A percentile compares a stretch with the other conserved stretches of the same genome.
phyloP scores from a whole-genome alignment of 2,329 filamentous ascomycete genomes.

The Stachybotrys echinatus region DNA sequence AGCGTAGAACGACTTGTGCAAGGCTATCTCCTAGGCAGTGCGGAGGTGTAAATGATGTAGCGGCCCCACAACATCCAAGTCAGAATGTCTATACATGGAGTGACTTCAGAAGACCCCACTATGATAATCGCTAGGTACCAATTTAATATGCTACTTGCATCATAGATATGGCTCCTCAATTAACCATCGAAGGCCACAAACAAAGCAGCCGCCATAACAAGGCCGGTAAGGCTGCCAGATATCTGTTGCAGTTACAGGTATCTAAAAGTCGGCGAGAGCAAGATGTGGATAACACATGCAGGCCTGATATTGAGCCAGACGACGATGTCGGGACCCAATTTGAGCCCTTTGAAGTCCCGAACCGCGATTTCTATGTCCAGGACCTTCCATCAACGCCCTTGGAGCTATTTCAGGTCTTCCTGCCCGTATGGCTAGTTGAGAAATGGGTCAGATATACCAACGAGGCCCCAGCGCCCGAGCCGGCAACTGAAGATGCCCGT shows the following conservation, averaged over 20 bases:
- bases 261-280: not conserved
- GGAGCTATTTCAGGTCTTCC: slow-evolving; percentile 2
- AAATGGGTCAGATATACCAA: slow-evolving; percentile 2
- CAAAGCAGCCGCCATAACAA: not conserved
- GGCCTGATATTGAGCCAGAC: too few species aligned
- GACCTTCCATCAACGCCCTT: not conserved
- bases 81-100: not conserved
- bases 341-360: too few species aligned
- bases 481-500: not conserved
- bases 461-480: not conserved
- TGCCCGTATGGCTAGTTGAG: not conserved
- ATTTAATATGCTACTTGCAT: not conserved
- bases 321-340: too few species aligned
- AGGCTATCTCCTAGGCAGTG: too few species aligned
- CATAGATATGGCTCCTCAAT: not conserved
- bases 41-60: too few species aligned
- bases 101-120: not conserved
- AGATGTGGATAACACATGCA: not conserved
- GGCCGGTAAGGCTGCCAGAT: not conserved
- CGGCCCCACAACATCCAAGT: too few species aligned
- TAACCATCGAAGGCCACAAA: not conserved
- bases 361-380: too few species aligned
- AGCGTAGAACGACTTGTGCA: too few species aligned
- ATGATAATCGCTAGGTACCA: not conserved
- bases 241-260: not conserved